Evolutionary conservation across 805 yeast genomes (phyloP).

Genomic region (Spathaspora gorwiae): DNA sequence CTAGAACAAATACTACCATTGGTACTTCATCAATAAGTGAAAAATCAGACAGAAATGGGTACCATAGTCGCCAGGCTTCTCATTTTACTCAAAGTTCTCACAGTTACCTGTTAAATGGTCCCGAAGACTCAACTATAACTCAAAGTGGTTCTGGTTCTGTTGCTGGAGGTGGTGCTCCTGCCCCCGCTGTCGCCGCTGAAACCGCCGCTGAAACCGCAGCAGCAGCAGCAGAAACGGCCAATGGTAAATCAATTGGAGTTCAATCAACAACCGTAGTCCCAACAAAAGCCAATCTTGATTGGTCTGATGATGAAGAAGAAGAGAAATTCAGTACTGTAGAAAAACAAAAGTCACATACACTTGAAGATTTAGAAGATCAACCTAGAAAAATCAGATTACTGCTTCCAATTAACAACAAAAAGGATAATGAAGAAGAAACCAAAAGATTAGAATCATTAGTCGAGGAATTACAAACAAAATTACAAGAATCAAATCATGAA

Average conservation of each 20-base stretch:
- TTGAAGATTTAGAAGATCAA: neutral
- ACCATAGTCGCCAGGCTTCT: constrained; percentile 6
- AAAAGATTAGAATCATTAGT: constrained; percentile 1
- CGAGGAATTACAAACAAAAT: constrained; percentile 26
- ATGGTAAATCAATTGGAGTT: constrained; percentile 30
- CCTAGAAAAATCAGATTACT: neutral
- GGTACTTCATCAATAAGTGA: neutral
- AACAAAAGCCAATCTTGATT: constrained; percentile 74
- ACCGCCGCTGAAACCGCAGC: too few species aligned
- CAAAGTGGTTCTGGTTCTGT: too few species aligned
- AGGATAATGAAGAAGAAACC: neutral
- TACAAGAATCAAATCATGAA: constrained; percentile 10
- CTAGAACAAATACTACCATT: neutral
- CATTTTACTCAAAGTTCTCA: neutral
- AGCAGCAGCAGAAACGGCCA: neutral
- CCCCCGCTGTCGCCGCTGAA: too few species aligned
- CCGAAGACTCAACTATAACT: too few species aligned
- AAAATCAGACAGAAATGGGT: neutral
- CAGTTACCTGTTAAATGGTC: too few species aligned
- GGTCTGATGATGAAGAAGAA: constrained; percentile 84
- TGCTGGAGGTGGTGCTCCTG: too few species aligned
- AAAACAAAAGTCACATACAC: neutral
- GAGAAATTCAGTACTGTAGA: constrained; percentile 14
- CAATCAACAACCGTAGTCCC: constrained; percentile 77
- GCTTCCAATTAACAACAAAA: neutral